Base-by-base conservation (phyloP, 495 filamentous ascomycete genomes). In the Cetradonia linearis region DNA sequence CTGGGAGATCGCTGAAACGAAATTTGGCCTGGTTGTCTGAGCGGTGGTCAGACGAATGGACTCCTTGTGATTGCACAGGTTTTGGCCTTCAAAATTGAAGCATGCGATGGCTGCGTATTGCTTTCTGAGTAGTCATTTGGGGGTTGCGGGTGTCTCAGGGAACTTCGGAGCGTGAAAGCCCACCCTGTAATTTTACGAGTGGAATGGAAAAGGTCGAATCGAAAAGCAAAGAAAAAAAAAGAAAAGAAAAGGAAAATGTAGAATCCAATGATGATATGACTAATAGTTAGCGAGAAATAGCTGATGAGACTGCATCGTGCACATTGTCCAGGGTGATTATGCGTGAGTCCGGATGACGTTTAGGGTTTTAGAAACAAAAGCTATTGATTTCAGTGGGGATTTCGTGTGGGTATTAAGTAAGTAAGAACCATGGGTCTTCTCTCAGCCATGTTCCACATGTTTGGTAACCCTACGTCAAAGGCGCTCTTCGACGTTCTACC, bases 1-100 rank as follows among this genome's bases (percentile, higher is more conserved):
- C 28, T 16, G 50, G 50, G n/a, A 54, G n/a, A 34, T 54, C 31
- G 50, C 50, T 7, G n/a, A 54, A 54, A 30, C 50, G 27, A 36
- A 54, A 54, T 18, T 33, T 33, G 50, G 30, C 18, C 33, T 53
- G 31, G 30, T 33, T 14, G 50, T 34, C 50, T 53, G 50, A 33
- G 33, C 18, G 18, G 31, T 33, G 16, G 31, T 53, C 7, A 53
- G 31, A 13, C 28, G 31, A 11, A 53, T 53, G 18, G 18, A 33
- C 20, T 10, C 13, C 2, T 31, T 54, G 28, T 2, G 2, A 2
- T 54, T 54, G 18, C 11, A 31, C 31, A 20, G 11, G 11, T 34
- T 36, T 31, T 54, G 50, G 28, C 11, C 3, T 54, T 28, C 25
- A 20, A 46, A 46, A 23, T 3, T 46, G 7, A 23, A 46, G 20